Conservation (phyloP, 345 rosid species). For the Euphorbia lathyris region DNA sequence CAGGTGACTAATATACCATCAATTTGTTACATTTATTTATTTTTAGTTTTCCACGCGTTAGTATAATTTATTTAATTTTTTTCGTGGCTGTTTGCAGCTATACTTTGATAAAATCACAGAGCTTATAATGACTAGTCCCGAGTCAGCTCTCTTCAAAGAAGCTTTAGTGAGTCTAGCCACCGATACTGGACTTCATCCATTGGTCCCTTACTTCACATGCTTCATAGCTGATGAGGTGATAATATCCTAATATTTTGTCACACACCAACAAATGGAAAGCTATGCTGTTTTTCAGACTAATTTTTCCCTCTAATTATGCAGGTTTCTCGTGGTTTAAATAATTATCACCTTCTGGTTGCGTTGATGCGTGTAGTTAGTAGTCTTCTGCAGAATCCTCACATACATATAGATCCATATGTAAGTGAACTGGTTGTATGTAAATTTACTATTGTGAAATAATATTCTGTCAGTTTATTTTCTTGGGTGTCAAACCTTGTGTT, state of each 20-base stretch:
- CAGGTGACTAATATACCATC: conserved; percentile 49
- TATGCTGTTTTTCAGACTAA: conserved; percentile 17
- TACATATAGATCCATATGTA: conserved; percentile 91
- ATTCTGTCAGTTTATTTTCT: background rate
- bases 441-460: background rate
- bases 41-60: conserved; percentile 9
- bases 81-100: conserved; percentile 52
- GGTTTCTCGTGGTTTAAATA: conserved; percentile 91
- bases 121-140: conserved; percentile 71
- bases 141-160: conserved; percentile 73
- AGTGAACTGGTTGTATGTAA: conserved; percentile 29
- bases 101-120: conserved; percentile 95
- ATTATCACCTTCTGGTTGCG: conserved; percentile 75
- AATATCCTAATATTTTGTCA: conserved; percentile 9
- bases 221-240: conserved; percentile 94
- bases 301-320: conserved; percentile 30
- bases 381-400: conserved; percentile 86
- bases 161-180: conserved; percentile 92
- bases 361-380: conserved; percentile 87
- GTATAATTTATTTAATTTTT: background rate
- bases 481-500: background rate
- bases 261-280: background rate
- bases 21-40: background rate
- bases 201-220: conserved; percentile 92
- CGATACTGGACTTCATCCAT: conserved; percentile 95